phyloP scores from a whole-genome alignment of 2,329 filamentous ascomycete genomes.

The Tolypocladium inflatum region DNA sequence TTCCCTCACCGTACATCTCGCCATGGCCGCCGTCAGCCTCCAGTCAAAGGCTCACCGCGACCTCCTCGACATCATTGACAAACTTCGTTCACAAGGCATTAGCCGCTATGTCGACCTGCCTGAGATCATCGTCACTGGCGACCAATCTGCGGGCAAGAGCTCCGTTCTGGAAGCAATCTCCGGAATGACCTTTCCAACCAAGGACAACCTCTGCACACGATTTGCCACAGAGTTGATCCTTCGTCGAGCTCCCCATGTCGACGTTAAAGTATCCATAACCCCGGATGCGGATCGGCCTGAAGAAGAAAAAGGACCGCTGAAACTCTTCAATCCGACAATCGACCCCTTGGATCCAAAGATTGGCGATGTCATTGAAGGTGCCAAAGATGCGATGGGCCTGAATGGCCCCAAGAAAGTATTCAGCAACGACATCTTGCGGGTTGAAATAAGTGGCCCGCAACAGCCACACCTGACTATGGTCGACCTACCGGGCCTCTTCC shows the following conservation, averaged over 20 bases:
- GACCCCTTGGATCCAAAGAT: slow-evolving; percentile 14
- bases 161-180: slow-evolving; percentile 58
- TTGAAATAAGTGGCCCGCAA: slow-evolving; percentile 37
- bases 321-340: slow-evolving; percentile 13
- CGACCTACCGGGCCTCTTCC: slow-evolving; percentile 48
- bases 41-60: slow-evolving; percentile 6
- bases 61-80: slow-evolving; percentile 10
- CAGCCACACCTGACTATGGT: slow-evolving; percentile 46
- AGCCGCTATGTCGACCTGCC: slow-evolving; percentile 26
- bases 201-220: slow-evolving; percentile 49
- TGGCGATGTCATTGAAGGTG: slow-evolving; percentile 24
- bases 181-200: slow-evolving; percentile 47
- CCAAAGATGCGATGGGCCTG: slow-evolving; percentile 40
- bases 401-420: slow-evolving; percentile 25
- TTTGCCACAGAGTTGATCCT: slow-evolving; percentile 55
- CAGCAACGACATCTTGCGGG: slow-evolving; percentile 33
- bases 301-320: slow-evolving; percentile 14
- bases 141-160: slow-evolving; percentile 55
- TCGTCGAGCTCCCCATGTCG: slow-evolving; percentile 26
- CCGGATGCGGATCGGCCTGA: slow-evolving; percentile 19
- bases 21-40: slow-evolving; percentile 4
- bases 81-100: slow-evolving; percentile 7
- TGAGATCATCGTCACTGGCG: slow-evolving; percentile 47
- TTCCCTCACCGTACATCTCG: slow-evolving; percentile 9
- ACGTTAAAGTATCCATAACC: slow-evolving; percentile 21